Base-by-base conservation (phyloP, 441 rosid species). In the Gossypium trilobum region DNA sequence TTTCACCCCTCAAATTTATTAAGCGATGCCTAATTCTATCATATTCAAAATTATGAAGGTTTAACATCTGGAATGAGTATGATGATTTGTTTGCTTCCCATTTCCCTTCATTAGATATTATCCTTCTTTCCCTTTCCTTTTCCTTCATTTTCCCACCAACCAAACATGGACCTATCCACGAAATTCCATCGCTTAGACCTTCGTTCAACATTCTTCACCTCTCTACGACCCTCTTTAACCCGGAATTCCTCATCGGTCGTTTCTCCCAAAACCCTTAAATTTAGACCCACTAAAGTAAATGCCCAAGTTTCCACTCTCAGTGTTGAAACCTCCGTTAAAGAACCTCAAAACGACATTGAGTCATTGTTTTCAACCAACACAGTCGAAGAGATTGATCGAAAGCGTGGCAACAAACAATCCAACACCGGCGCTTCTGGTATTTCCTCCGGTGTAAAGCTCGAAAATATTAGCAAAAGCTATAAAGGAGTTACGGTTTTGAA, bases 381-480 rank as follows among this genome's bases (percentile, higher is more conserved):
- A 0, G 63, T 44, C 8, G 78, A 76, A 36, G 86, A 79, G 1
- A 78, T 80, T 70, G 78, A 74, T 27, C 77, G 67, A 36, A 87
- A 77, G 14, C 78, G 85, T 11, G 39, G 61, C 23, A 83, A 78
- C 3, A 85, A 73, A 73, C 78, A 70, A 8, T 81, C 87, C 0
- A 78, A 71, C 27, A 42, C 50, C 0, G 96, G 97, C 0, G 92
- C 95, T 42, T 93, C 97, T 8, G 81, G 87, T 23, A 66, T 93
- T 39, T 85, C 97, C 0, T 93, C 98, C 0, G 98, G 97, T 11
- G 85, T 87, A 5, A 93, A 86, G 89, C 88, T 93, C 1, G 97
- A 93, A 70, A 91, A 85, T 69, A 84, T 93, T 23, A 83, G 88
- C 81, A 91, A 93, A 81, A 87, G 79, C 72, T 93, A 87, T 36